A percentile compares a stretch with the other conserved stretches of the same genome.
phyloP scores from a whole-genome alignment of 2,329 filamentous ascomycete genomes.

The Chaetomiaceae sp. region DNA sequence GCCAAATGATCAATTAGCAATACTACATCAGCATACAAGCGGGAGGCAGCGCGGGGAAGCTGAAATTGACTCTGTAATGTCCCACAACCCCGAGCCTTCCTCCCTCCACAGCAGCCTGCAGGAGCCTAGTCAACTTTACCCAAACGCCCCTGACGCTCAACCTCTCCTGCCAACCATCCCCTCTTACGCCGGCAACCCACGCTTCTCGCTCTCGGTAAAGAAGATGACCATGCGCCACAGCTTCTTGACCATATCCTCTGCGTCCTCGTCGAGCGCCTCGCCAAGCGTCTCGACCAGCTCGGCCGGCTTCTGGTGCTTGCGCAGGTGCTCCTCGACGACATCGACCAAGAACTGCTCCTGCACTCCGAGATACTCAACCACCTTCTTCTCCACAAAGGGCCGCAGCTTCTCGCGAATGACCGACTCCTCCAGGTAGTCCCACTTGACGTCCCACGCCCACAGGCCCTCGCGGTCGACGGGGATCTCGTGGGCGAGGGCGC shows the following conservation, averaged over 20 bases:
- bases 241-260: conserved; percentile 90
- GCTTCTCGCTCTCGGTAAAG: conserved; percentile 91
- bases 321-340: conserved; percentile 82
- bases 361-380: conserved; percentile 92
- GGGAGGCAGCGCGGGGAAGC: too few relatives aligned
- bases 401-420: conserved; percentile 81
- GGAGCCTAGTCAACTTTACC: not conserved
- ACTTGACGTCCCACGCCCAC: conserved; percentile 90
- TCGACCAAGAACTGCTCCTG: conserved; percentile 95
- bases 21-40: too few relatives aligned
- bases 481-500: conserved; percentile 82
- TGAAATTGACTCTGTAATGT: too few relatives aligned
- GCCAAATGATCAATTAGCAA: too few relatives aligned
- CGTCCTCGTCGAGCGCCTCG: conserved; percentile 90
- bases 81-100: too few relatives aligned
- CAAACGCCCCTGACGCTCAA: not conserved
- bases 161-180: too few relatives aligned
- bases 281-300: conserved; percentile 81
- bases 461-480: conserved; percentile 80
- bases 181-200: conserved; percentile 66
- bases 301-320: conserved; percentile 68
- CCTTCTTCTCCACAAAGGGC: conserved; percentile 97
- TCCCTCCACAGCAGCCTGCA: too few relatives aligned
- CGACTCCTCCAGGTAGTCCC: conserved; percentile 81
- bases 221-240: conserved; percentile 98